These are phyloP conservation scores for Hypsizygus marmoreus DNA, from an alignment of 768 basidiomycete genomes.

Conservation along the genomic window DNA sequence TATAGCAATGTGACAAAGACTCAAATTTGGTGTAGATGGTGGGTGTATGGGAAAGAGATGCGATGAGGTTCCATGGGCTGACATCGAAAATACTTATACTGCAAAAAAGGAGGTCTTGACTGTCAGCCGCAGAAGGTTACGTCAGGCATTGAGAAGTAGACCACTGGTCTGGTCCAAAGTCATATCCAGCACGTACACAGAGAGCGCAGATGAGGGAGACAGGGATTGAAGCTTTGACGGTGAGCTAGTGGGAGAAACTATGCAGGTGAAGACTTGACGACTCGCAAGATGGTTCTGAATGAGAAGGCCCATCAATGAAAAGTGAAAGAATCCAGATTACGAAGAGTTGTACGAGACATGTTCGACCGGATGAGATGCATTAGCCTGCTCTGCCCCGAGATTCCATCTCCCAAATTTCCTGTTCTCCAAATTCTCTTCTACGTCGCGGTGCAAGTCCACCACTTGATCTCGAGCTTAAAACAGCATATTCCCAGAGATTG, in stretches of 20 bases:
- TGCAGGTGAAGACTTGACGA: too few relatives aligned
- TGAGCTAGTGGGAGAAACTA: too few relatives aligned
- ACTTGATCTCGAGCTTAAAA: constrained; percentile 39
- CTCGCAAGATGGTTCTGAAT: too few relatives aligned
- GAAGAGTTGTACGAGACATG: too few relatives aligned
- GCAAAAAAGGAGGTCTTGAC: neutral
- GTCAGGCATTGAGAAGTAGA: neutral
- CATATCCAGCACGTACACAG: too few relatives aligned
- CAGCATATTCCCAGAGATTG: constrained; percentile 48
- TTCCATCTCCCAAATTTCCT: constrained; percentile 67
- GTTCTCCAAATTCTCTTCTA: constrained; percentile 43
- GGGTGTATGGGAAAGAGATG: constrained; percentile 18
- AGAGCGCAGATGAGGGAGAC: too few relatives aligned
- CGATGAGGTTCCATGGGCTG: constrained; percentile 3
- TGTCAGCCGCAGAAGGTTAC: constrained; percentile 6
- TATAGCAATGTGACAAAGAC: constrained; percentile 1
- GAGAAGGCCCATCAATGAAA: too few relatives aligned
- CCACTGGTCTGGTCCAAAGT: neutral
- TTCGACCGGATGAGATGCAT: constrained; percentile 1
- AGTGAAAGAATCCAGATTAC: too few relatives aligned
- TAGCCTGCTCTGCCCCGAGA: constrained; percentile 24
- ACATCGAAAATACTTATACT: too few relatives aligned
- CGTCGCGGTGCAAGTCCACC: constrained; percentile 23
- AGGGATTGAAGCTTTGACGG: too few relatives aligned
- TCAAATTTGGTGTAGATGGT: constrained; percentile 14